Base-by-base conservation (phyloP, 2,329 filamentous ascomycete genomes). In the Aspergillus texensis region DNA sequence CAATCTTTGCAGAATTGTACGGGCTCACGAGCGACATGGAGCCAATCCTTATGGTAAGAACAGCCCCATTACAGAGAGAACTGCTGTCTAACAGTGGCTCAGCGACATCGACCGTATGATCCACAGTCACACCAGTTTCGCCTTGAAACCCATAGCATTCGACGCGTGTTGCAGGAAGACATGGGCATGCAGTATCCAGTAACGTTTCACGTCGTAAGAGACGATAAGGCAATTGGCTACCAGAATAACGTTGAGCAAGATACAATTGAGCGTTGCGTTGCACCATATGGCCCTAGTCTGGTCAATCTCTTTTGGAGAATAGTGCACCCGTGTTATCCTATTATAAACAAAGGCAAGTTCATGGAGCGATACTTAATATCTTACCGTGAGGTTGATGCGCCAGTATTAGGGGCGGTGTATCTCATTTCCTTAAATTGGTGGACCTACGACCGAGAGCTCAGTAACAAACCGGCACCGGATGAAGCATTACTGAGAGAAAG, bases 181-280 rank as follows among this genome's bases (percentile, higher is more conserved):
- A 54, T 32, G 36, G 58, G 39, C 4, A 45, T 60, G 36, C 48
- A 54, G 14, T 60, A 60, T 55, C 58, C 58, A 2, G 34, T 54
- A 6, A 52, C 46, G 6, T 45, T 53, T 8, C 46, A 60, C 24
- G 28, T 41, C 6, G 48, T 26, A 19, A 41, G 28, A 1, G 57
- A 60, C 4, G 50, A 43, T 2, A 60, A 53, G 26, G 30, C 57
- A 12, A 50, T 60, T 24, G 57, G 46, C 0, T 34, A 52, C 19
- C 34, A 16, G 14, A 2, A 28, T 19, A 14, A 30, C 12, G 2
- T 19, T 45, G 46, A 60, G 4, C 24, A 32, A 12, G n/a, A 55
- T n/a, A 19, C 2, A 8, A 60, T 60, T 19, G 58, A 60, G 26
- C 43, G 41, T 10, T 60, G 48, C 10, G 28, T 60, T 16, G 36